Conservation (phyloP, 2,329 filamentous ascomycete species). For the Fusarium nematophilum region DNA sequence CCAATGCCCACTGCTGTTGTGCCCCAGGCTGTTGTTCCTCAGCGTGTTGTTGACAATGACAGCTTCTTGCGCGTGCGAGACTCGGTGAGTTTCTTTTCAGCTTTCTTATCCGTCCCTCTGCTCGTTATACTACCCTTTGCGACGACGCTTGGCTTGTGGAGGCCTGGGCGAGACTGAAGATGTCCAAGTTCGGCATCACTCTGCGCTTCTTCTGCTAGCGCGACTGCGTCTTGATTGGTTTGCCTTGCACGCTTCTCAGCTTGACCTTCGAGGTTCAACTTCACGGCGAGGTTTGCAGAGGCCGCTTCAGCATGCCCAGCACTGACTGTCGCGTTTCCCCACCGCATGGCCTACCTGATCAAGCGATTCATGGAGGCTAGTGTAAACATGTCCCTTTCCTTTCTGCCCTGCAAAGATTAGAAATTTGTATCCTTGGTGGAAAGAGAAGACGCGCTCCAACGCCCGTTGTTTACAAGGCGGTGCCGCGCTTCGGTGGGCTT, state of each 20-base stretch:
- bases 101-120: conserved; percentile 24
- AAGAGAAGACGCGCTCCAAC: conserved; percentile 23
- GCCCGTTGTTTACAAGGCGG: conserved; percentile 28
- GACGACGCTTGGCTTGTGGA: not conserved
- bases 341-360: not conserved
- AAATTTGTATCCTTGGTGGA: not conserved
- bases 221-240: not conserved
- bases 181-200: not conserved
- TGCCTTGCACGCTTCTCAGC: not conserved
- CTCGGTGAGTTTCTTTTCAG: conserved; percentile 69
- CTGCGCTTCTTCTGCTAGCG: not conserved
- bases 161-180: not conserved
- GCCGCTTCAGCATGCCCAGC: not conserved
- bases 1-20: conserved; percentile 40
- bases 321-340: not conserved
- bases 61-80: conserved; percentile 85
- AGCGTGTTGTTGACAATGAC: conserved; percentile 71
- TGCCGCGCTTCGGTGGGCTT: conserved; percentile 16
- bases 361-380: not conserved
- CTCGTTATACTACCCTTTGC: not conserved
- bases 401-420: not conserved
- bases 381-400: not conserved
- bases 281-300: not conserved
- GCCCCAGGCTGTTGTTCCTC: conserved; percentile 36
- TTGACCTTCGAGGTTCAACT: not conserved